Evolutionary conservation across 148 eudicot species (phyloP), one percentile per base, ranked within the genome.

Genomic region (Rhododendron vialii): DNA sequence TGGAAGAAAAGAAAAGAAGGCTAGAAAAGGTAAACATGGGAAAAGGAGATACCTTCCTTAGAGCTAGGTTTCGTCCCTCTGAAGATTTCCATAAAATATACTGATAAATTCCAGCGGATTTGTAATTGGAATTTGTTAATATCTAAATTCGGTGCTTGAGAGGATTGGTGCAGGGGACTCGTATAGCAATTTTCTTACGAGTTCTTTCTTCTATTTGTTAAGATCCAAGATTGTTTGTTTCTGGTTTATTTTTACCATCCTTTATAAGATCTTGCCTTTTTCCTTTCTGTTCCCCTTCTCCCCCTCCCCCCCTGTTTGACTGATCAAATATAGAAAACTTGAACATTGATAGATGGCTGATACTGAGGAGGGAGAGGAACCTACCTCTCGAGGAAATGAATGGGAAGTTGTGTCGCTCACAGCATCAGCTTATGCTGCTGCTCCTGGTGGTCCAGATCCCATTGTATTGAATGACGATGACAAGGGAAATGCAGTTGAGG

Each of bases 351-450:
- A 85, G 88, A 91, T 91, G 90, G 90, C 90, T 14, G 92, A 92
- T 87, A 89, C 86, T 45, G 93, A 89, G 87, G 95, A 87, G 83
- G 88, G 83, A 13, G 89, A 88, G 90, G 91, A 82, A 75, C 84
- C 85, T 84, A 83, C 81, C 43, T 79, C 93, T 36, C 93, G 92
- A 80, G 98, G 94, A 88, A 91, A 92, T 88, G 99, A 94, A 82
- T 98, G 99, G 99, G 99, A 98, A 92, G 96, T 95, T 86, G 96
- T 97, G 79, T 91, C 98, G 57, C 93, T 98, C 86, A 94, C 99
- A 5, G 95, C 98, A 86, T 98, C 99, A 69, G 87, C 98, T 35
- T 95, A 98, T 89, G 96, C 95, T 81, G 98, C 98, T 86, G 91
- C 95, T 84, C 95, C 98, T 91, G 92, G 95, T 87, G 92, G 95